These are phyloP conservation scores for Trametes sp. DNA, from an alignment of 1,284 basidiomycete species.

Conservation along the genomic window DNA sequence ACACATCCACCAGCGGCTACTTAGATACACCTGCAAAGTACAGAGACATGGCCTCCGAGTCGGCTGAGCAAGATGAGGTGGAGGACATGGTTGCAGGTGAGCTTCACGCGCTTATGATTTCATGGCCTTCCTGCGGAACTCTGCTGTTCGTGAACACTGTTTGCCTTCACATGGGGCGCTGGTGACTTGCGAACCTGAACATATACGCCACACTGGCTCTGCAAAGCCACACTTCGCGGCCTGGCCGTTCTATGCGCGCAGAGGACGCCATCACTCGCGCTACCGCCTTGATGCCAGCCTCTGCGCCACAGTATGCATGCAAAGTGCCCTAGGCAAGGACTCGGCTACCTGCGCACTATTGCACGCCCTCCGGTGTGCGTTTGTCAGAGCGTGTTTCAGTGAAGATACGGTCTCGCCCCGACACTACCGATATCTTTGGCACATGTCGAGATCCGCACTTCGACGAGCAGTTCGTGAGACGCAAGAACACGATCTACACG, in stretches of 20 bases:
- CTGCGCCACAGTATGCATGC: not conserved
- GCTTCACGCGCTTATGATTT: constrained; percentile 31
- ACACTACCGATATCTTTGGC: not conserved
- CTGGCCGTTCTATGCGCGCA: not conserved
- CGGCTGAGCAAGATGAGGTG: constrained; percentile 44
- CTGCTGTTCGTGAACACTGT: too few relatives aligned
- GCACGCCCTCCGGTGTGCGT: not conserved
- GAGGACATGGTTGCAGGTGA: constrained; percentile 59
- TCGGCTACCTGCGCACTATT: too few relatives aligned
- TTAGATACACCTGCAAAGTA: constrained; percentile 72
- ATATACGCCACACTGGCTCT: too few relatives aligned
- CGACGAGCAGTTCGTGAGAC: not conserved
- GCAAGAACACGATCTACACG: not conserved
- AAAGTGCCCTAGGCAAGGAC: too few relatives aligned
- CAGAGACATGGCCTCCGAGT: constrained; percentile 53
- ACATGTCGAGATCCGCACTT: constrained; percentile 2
- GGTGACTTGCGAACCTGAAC: too few relatives aligned
- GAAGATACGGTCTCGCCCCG: not conserved
- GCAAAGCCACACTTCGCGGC: too few relatives aligned
- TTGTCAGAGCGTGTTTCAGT: not conserved
- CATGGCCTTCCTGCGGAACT: not conserved
- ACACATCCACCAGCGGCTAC: constrained; percentile 64
- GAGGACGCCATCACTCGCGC: not conserved
- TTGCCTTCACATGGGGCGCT: too few relatives aligned
- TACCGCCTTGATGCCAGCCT: not conserved